A percentile compares a stretch with the other conserved stretches of the same genome.
Conservation (phyloP, 2,329 filamentous ascomycete genomes). For the Pleoardoris graminearum region DNA sequence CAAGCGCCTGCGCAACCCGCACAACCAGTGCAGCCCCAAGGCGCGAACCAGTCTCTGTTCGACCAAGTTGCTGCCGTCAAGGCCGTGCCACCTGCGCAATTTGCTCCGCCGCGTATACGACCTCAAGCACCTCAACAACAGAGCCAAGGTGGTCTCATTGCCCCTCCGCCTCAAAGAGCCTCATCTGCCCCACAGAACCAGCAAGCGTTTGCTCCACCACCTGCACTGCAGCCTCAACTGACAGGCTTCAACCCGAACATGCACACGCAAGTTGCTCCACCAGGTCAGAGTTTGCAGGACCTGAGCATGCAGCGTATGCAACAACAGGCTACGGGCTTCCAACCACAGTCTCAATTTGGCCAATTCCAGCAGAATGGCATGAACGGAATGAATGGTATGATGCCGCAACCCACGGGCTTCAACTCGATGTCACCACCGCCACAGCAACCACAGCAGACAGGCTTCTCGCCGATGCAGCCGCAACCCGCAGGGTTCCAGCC, state of each 20-base stretch:
- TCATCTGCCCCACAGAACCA: conserved; percentile 82
- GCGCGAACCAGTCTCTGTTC: conserved; percentile 48
- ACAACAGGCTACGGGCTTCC: conserved; percentile 47
- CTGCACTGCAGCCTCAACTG: conserved; percentile 82
- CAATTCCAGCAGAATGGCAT: conserved; percentile 43
- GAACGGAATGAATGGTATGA: conserved; percentile 43
- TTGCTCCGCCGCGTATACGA: conserved; percentile 62
- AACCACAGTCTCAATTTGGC: conserved; percentile 36
- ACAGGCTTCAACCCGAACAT: conserved; percentile 67
- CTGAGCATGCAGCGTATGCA: conserved; percentile 52
- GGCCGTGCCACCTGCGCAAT: conserved; percentile 43
- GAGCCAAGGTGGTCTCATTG: conserved; percentile 64
- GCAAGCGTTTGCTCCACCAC: conserved; percentile 68
- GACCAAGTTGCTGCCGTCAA: conserved; percentile 45
- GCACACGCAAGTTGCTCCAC: conserved; percentile 67
- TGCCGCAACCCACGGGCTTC: conserved; percentile 46
- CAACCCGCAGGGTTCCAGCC: conserved; percentile 40
- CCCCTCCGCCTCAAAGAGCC: conserved; percentile 78
- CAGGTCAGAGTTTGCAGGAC: conserved; percentile 77
- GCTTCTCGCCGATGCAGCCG: conserved; percentile 55
- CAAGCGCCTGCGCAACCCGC: conserved; percentile 45
- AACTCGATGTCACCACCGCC: conserved; percentile 39
- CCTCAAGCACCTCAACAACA: conserved; percentile 71
- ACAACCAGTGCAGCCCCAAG: conserved; percentile 45
- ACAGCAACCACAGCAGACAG: conserved; percentile 52